Evolutionary conservation across 2,329 filamentous ascomycete genomes (phyloP).

Genomic region (Clarireedia monteithiana): DNA sequence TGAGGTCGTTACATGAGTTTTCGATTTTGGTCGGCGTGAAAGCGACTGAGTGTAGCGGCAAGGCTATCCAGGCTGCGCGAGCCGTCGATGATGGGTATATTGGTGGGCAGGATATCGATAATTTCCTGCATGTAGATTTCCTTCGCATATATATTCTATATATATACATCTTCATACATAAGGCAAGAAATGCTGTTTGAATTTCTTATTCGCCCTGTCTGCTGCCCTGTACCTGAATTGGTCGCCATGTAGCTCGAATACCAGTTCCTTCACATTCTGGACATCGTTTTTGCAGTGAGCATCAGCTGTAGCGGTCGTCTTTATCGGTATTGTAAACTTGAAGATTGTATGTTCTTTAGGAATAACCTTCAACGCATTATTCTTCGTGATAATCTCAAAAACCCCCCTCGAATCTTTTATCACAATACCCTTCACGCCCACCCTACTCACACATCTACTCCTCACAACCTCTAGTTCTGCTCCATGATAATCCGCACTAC

Average conservation of each 20-base stretch:
- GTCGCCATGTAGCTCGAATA: conserved; percentile 81
- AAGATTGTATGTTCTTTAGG: conserved; percentile 91
- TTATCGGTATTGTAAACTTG: conserved; percentile 57
- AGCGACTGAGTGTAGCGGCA: too few species aligned
- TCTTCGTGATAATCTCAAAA: conserved; percentile 71
- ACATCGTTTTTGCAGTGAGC: conserved; percentile 3
- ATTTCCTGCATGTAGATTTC: too few species aligned
- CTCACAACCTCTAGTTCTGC: conserved; percentile 75
- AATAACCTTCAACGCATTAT: conserved; percentile 63
- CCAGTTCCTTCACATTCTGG: conserved; percentile 39
- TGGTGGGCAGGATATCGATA: too few species aligned
- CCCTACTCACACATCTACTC: conserved; percentile 71
- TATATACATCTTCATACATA: conserved; percentile 50
- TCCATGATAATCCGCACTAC: conserved; percentile 85
- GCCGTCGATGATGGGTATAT: too few species aligned
- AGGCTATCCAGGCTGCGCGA: too few species aligned
- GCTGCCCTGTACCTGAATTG: conserved; percentile 77
- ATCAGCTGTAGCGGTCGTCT: conserved; percentile 15
- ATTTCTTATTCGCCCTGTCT: conserved; percentile 85
- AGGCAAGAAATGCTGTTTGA: conserved; percentile 74
- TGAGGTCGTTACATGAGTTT: too few species aligned
- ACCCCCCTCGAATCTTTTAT: conserved; percentile 81
- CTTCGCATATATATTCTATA: too few species aligned
- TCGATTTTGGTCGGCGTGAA: too few species aligned
- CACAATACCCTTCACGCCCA: conserved; percentile 80